Evolutionary conservation across 2,329 filamentous ascomycete species (phyloP), one percentile per base, ranked within the genome.

Genomic region (Fusarium anguioides): DNA sequence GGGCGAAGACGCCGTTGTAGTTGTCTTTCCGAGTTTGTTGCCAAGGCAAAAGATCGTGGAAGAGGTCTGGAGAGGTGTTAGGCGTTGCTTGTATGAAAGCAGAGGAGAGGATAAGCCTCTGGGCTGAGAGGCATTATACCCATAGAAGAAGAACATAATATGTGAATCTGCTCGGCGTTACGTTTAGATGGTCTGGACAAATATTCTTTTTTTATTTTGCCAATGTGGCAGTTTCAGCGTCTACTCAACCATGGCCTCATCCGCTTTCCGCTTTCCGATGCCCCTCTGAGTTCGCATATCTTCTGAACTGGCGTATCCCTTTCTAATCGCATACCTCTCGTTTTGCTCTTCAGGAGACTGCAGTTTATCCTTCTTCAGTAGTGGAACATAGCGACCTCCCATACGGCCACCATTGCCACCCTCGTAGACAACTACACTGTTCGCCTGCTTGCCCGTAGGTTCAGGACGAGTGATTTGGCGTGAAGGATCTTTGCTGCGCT

Each of bases 11-110:
- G 90, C 96, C 68, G 86, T 97, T 6, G 92, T 98, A 0, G 95
- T 99, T n/a, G 94, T 98, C 5, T 99, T 99, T 76, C 95, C 95
- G 4, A 86, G 86, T 56, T 79, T 97, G 68, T 76, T 97, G 64
- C 96, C 96, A 0, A 81, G 88, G 58, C 82, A 92, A 55, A 84
- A 82, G 46, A 90, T 97, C 54, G 83, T 98, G 26, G 94, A 97
- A 81, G 86, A 88, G 70, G 95, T 98, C 4, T 98, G 96, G 96
- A 89, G 93, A 71, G 95, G 94, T 1, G 88, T 91, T 4, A 87
- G 92, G 69, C 89, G 87, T 56, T 97, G 94, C 79, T 81, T 99
- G 62, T 96, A 94, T 77, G 93, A 80, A 63, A 67, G 69, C 37
- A 73, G 73, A 63, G 72, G 64, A 24, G 77, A 79, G 48, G 76